These are phyloP conservation scores for Colletotrichum eremochloae DNA, from an alignment of 2,329 filamentous ascomycete species.

Conservation along the genomic window DNA sequence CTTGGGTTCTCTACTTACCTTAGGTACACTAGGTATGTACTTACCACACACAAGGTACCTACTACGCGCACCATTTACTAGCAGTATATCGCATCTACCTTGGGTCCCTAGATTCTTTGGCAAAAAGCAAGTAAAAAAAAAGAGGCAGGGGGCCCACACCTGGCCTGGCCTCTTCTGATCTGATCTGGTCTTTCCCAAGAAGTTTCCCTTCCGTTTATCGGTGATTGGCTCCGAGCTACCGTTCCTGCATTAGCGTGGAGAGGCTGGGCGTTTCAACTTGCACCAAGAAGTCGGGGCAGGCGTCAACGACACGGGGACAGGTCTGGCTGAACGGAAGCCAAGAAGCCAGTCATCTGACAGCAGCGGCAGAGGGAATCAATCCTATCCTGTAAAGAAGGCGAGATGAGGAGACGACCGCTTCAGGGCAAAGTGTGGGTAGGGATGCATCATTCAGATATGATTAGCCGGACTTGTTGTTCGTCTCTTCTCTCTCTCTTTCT, in stretches of 20 bases:
- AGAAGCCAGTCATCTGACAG: not conserved
- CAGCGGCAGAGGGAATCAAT: not conserved
- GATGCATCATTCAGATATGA: not conserved
- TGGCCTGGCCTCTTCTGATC: not conserved
- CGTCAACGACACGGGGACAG: not conserved
- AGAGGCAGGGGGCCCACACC: not conserved
- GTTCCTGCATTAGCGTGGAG: constrained; percentile 42
- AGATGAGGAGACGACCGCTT: not conserved
- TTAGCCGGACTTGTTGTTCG: not conserved
- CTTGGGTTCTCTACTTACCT: not conserved
- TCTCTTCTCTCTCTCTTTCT: constrained; percentile 8
- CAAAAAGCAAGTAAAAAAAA: not conserved
- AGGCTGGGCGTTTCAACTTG: constrained; percentile 44
- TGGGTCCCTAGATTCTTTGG: no score
- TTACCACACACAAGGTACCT: no score
- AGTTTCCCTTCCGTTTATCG: constrained; percentile 16
- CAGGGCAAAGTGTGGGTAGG: not conserved
- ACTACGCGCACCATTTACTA: no score
- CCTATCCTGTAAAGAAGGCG: not conserved
- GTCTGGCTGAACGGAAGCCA: not conserved
- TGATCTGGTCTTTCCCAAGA: constrained; percentile 27
- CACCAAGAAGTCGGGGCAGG: not conserved
- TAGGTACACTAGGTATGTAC: no score
- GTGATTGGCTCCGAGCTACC: constrained; percentile 25
- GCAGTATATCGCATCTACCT: no score